Conservation (phyloP, 2,329 filamentous ascomycete genomes). For the Ophiosphaerella narmari region DNA sequence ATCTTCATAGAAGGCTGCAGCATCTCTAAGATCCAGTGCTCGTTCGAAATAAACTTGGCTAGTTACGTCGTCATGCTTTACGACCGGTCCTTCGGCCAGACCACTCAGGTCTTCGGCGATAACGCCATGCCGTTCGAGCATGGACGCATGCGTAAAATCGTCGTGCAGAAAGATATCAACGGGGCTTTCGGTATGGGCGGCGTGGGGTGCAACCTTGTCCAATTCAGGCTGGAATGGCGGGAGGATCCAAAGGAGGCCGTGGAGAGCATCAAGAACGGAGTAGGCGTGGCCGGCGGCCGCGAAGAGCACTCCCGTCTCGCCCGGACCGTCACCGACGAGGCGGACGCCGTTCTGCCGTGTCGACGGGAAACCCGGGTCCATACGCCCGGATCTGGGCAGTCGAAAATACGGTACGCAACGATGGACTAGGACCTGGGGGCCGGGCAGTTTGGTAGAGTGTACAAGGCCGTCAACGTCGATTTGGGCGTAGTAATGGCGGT, state of each 20-base stretch:
- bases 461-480: background rate
- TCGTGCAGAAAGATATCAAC: constrained; percentile 15
- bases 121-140: constrained; percentile 14
- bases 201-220: background rate
- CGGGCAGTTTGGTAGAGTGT: background rate
- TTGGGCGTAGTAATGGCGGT: background rate
- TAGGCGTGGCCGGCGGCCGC: background rate
- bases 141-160: constrained; percentile 13
- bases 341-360: background rate
- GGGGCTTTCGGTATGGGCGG: constrained; percentile 17
- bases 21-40: constrained; percentile 22
- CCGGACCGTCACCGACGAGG: background rate
- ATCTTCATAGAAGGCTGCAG: constrained; percentile 12
- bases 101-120: constrained; percentile 16
- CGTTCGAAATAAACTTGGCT: constrained; percentile 16
- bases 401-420: background rate
- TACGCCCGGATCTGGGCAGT: background rate
- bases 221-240: background rate
- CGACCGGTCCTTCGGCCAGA: constrained; percentile 13
- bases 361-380: too few species aligned
- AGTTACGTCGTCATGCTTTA: constrained; percentile 15
- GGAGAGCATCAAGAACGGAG: background rate
- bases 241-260: background rate
- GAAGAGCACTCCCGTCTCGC: background rate
- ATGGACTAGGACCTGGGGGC: background rate